Evolutionary conservation across 495 filamentous ascomycete species (phyloP).

Genomic region (Penicillium longicatenatum): DNA sequence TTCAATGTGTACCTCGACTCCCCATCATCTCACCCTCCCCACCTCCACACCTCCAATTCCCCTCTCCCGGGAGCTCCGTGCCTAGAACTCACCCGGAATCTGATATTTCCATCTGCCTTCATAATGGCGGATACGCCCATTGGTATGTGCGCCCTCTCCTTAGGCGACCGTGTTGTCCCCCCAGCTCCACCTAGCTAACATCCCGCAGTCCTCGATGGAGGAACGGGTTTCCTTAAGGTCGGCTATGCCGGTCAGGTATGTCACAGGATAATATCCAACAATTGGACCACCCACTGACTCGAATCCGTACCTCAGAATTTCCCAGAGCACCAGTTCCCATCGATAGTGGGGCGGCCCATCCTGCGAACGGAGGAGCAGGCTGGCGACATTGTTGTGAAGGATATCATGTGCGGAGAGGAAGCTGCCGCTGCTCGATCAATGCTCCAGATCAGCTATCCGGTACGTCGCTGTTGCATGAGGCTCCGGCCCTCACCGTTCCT

Average conservation of each 20-base stretch:
- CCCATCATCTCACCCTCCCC: conserved; percentile 24
- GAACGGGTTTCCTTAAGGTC: conserved; percentile 99
- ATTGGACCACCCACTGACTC: conserved; percentile 14
- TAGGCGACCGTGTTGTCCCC: conserved; percentile 27
- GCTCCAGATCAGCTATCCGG: conserved; percentile 96
- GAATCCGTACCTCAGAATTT: conserved; percentile 68
- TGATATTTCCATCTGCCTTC: conserved; percentile 17
- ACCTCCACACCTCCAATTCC: conserved; percentile 27
- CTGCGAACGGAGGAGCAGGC: conserved; percentile 89
- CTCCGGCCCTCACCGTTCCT: conserved; percentile 15
- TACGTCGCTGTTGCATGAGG: conserved; percentile 42
- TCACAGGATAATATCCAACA: conserved; percentile 11
- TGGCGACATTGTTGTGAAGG: conserved; percentile 84
- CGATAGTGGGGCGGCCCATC: conserved; percentile 97
- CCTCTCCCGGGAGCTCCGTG: conserved; percentile 23
- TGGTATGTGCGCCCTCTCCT: conserved; percentile 49
- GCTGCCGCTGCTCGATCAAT: conserved; percentile 92
- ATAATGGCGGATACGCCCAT: conserved; percentile 74
- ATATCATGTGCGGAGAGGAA: conserved; percentile 99
- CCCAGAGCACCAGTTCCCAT: conserved; percentile 96
- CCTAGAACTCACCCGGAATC: conserved; percentile 5
- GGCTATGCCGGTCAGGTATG: conserved; percentile 88
- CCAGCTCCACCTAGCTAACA: conserved; percentile 36
- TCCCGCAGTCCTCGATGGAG: conserved; percentile 91
- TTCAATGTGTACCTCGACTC: conserved; percentile 22